Conservation (phyloP, 495 filamentous ascomycete genomes). For the Aspergillus conjunctus region DNA sequence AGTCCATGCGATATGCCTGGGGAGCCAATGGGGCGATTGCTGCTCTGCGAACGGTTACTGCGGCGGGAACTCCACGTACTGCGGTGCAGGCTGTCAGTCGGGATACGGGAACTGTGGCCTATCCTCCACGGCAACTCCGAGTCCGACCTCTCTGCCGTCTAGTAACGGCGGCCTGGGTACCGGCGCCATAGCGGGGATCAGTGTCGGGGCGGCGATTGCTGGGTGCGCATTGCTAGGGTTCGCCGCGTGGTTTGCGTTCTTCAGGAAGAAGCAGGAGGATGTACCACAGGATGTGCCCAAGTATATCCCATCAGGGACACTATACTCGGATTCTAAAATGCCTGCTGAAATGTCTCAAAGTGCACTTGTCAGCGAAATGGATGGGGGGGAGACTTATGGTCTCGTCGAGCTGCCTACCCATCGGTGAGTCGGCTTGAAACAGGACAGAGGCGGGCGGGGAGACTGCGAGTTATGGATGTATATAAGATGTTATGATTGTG, state of each 20-base stretch:
- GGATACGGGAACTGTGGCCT: background rate
- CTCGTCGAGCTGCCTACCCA: background rate
- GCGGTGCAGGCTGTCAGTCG: constrained; percentile 7
- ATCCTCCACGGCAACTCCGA: background rate
- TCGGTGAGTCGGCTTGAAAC: background rate
- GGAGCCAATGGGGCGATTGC: constrained; percentile 9
- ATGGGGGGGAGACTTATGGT: background rate
- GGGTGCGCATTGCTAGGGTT: constrained; percentile 4
- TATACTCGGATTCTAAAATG: background rate
- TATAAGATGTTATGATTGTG: too few species aligned
- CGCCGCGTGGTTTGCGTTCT: constrained; percentile 8
- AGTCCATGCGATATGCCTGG: background rate
- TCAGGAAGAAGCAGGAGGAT: background rate
- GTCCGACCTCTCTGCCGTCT: background rate
- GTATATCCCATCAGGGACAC: too few species aligned
- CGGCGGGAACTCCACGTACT: constrained; percentile 4
- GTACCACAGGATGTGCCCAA: background rate
- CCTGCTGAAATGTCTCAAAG: background rate
- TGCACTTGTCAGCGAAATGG: constrained; percentile 5
- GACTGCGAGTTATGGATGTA: too few species aligned
- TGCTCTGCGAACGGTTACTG: constrained; percentile 3
- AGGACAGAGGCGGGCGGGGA: too few species aligned
- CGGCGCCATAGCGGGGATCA: constrained; percentile 18
- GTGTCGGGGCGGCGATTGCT: constrained; percentile 8
- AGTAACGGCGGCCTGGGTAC: constrained; percentile 1